Evolutionary conservation across 768 basidiomycete genomes (phyloP).

Genomic region (Leccinum subgranulosum): DNA sequence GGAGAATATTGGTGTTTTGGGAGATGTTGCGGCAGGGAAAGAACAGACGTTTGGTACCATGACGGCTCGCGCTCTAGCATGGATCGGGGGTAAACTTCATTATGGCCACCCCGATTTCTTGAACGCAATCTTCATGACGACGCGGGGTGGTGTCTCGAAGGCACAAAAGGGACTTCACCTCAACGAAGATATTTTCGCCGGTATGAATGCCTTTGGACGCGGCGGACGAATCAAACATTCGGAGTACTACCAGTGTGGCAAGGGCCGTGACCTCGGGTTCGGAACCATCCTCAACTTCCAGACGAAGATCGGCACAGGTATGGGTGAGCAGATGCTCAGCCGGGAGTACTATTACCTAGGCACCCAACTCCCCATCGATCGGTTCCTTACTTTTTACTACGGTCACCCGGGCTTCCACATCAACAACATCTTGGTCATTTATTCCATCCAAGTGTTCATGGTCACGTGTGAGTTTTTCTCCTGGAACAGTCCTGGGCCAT

Average conservation of each 20-base stretch:
- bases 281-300: slow-evolving; percentile 99
- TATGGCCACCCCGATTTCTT: slow-evolving; percentile 99
- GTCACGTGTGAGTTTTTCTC: slow-evolving; percentile 65
- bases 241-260: slow-evolving; percentile 99
- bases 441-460: slow-evolving; percentile 98
- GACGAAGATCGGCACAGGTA: slow-evolving; percentile 99
- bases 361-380: slow-evolving; percentile 95
- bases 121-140: slow-evolving; percentile 97
- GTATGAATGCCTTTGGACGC: slow-evolving; percentile 98
- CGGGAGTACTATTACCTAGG: slow-evolving; percentile 99
- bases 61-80: slow-evolving; percentile 90
- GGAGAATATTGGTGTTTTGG: slow-evolving; percentile 98
- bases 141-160: slow-evolving; percentile 97
- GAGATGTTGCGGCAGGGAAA: slow-evolving; percentile 98
- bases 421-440: slow-evolving; percentile 99
- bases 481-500: background rate
- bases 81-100: slow-evolving; percentile 98
- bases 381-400: slow-evolving; percentile 99
- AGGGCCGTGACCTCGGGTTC: slow-evolving; percentile 98
- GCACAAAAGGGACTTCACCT: slow-evolving; percentile 98
- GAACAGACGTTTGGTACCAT: slow-evolving; percentile 99
- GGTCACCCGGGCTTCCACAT: slow-evolving; percentile 99
- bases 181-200: slow-evolving; percentile 99
- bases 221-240: slow-evolving; percentile 99
- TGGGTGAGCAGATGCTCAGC: slow-evolving; percentile 99